These are phyloP conservation scores for Paraglomus brasilianum DNA, from an alignment of 192 early-diverging fungal species.

Conservation along the genomic window DNA sequence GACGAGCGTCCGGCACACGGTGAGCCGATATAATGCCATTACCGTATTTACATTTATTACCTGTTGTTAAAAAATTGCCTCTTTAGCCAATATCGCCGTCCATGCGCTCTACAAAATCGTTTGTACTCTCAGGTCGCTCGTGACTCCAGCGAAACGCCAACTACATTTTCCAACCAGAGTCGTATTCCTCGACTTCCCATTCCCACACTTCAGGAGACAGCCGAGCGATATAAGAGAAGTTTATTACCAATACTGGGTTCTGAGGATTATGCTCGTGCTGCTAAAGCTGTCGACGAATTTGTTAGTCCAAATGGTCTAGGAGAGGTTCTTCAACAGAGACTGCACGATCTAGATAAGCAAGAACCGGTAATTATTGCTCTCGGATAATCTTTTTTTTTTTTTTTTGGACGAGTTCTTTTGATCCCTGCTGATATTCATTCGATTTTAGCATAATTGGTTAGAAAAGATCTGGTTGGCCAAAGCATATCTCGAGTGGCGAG, in stretches of 20 bases:
- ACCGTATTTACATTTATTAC: no score
- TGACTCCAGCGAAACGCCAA: not conserved
- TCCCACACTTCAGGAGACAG: conserved; percentile 75
- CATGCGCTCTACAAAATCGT: no score
- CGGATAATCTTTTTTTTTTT: not conserved
- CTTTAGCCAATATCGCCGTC: no score
- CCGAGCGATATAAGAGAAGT: conserved; percentile 74
- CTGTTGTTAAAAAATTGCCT: no score
- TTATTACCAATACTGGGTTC: conserved; percentile 64
- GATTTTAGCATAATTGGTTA: conserved; percentile 74
- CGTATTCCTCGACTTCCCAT: conserved; percentile 81
- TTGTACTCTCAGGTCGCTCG: no score
- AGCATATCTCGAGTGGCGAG: conserved; percentile 85
- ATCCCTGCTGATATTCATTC: not conserved
- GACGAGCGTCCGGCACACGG: no score
- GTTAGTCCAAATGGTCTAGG: conserved; percentile 65
- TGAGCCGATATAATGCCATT: no score
- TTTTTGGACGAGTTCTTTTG: not conserved
- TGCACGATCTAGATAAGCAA: conserved; percentile 65
- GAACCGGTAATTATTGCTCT: conserved; percentile 44
- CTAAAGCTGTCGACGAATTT: conserved; percentile 71
- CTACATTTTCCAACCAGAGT: conserved; percentile 67
- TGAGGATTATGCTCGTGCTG: conserved; percentile 58
- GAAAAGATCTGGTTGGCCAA: conserved; percentile 82
- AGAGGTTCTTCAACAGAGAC: conserved; percentile 69